phyloP scores from a whole-genome alignment of 177 flowering plant species.

The Vitis hybrid region DNA sequence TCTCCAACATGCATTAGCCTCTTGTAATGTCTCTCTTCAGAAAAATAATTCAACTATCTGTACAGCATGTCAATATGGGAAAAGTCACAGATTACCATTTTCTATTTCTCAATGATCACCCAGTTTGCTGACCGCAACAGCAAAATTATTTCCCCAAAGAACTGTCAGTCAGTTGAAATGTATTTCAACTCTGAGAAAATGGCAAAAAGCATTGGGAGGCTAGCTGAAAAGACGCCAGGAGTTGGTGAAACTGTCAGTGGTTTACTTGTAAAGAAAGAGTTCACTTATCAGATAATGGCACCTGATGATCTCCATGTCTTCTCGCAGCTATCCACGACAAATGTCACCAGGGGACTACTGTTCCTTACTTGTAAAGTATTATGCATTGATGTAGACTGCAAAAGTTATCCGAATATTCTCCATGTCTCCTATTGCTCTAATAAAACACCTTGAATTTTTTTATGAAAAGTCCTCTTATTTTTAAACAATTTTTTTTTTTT shows the following conservation, averaged over 20 bases:
- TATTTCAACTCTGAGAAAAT: constrained; percentile 60
- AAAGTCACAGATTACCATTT: too few relatives aligned
- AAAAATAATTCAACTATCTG: too few relatives aligned
- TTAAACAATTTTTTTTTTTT: too few relatives aligned
- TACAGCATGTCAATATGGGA: too few relatives aligned
- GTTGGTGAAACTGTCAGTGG: constrained; percentile 54
- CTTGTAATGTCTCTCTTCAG: too few relatives aligned
- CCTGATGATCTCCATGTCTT: constrained; percentile 71
- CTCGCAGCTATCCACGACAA: constrained; percentile 58
- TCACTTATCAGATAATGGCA: constrained; percentile 77
- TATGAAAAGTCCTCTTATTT: too few relatives aligned
- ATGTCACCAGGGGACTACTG: constrained; percentile 51
- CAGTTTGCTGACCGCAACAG: constrained; percentile 71
- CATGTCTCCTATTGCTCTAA: too few relatives aligned
- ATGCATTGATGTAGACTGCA: constrained; percentile 26
- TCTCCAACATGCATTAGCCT: too few relatives aligned
- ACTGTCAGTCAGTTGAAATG: constrained; percentile 82
- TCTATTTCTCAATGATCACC: too few relatives aligned
- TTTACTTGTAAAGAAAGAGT: constrained; percentile 28
- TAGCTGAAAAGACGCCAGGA: constrained; percentile 60
- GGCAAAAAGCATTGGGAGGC: constrained; percentile 31
- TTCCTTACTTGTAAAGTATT: constrained; percentile 56
- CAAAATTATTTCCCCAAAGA: constrained; percentile 80
- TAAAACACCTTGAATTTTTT: too few relatives aligned
- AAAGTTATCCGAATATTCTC: too few relatives aligned